Evolutionary conservation across 1,284 basidiomycete species (phyloP).

Genomic region (Rhodotorula sp.): DNA sequence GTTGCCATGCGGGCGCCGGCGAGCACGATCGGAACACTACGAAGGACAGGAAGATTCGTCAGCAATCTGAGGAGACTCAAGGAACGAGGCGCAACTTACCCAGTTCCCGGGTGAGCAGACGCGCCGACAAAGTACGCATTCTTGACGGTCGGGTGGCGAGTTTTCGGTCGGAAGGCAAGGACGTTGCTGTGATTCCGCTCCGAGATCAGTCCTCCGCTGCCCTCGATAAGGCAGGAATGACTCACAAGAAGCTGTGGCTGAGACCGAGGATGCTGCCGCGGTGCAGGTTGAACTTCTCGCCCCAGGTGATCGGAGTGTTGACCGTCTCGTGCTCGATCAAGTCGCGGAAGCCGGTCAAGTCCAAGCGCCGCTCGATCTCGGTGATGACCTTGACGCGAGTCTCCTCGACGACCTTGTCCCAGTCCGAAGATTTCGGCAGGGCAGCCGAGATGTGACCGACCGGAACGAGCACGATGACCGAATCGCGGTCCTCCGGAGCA

Average conservation of each 20-base stretch:
- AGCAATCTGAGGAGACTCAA: background rate
- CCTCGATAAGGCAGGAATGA: conserved; percentile 10
- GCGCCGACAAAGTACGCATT: conserved; percentile 53
- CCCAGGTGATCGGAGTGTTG: conserved; percentile 51
- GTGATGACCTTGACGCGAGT: conserved; percentile 43
- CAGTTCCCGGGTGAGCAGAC: conserved; percentile 51
- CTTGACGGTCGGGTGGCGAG: conserved; percentile 43
- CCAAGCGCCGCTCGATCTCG: conserved; percentile 41
- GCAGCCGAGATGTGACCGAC: conserved; percentile 48
- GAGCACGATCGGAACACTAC: conserved; percentile 41
- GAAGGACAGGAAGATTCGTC: background rate
- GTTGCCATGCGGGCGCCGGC: conserved; percentile 42
- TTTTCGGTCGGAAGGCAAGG: conserved; percentile 47
- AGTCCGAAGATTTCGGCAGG: conserved; percentile 40
- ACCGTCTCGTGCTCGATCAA: conserved; percentile 44
- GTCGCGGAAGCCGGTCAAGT: conserved; percentile 34
- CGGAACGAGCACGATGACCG: conserved; percentile 51
- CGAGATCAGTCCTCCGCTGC: background rate
- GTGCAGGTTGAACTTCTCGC: conserved; percentile 51
- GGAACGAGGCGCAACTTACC: conserved; percentile 16
- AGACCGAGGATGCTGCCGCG: conserved; percentile 52
- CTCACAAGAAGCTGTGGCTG: conserved; percentile 50
- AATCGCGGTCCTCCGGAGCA: conserved; percentile 50
- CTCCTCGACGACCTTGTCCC: conserved; percentile 42
- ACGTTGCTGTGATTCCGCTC: conserved; percentile 36